Base-by-base conservation (phyloP, 352 stramenopile species). In the Phytophthora cactorum region DNA sequence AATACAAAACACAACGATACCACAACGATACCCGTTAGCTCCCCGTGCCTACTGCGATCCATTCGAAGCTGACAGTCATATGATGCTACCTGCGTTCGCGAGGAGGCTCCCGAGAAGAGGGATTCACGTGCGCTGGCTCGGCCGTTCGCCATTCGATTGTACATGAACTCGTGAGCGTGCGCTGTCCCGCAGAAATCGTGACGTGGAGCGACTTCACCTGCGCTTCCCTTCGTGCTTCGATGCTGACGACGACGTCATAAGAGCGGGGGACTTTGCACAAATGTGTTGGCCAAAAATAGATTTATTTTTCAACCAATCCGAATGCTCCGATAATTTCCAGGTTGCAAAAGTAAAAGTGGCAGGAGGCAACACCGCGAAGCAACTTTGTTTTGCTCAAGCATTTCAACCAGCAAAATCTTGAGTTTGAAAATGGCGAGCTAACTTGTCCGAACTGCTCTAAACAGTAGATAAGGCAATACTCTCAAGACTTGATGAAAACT, bases 101-200 rank as follows among this genome's bases (percentile, higher is more conserved):
- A 86, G 29, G 78, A 70, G 47, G 79, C 72, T 27, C 86, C 84
- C 5, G 77, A 76, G 70, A 94, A 94, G 39, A 94, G 78, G 29
- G 79, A 75, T 64, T 91, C 83, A 68, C 80, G 79, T 14, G 81
- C 74, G 66, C 67, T 76, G 2, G 77, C 61, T 69, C 61, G 78
- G 32, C 70, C 59, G 61, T 79, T 84, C 66, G 85, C 83, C 84
- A 92, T 92, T 67, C 86, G 79, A 53, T 94, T 94, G 78, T 94
- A 91, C 86, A 94, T 94, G 66, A 77, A 88, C 51, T 32, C 31
- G 11, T 28, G 32, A 31, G 51, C 2, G 25, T 29, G 50, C 39
- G 17, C 32, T 47, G 55, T 38, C 50, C n/a, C 9, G 32, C 25
- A 52, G 56, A 34, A 32, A 43, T 57, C 38, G 27, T 53, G 29